Evolutionary conservation across 2,329 filamentous ascomycete genomes (phyloP).

Genomic region (Trichoderma semiorbis): DNA sequence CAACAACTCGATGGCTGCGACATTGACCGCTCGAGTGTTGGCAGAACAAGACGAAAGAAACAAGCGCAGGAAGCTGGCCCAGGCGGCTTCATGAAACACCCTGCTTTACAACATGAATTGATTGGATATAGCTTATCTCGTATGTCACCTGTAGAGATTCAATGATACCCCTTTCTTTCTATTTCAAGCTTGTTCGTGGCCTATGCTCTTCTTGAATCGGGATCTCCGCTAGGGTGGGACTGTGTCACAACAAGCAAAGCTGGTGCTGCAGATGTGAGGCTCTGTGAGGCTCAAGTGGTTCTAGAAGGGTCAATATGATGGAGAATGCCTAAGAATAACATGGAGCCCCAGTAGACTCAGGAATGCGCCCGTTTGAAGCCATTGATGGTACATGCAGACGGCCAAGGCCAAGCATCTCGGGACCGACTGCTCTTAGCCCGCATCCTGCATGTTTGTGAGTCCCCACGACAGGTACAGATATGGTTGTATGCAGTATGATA

Average conservation of each 20-base stretch:
- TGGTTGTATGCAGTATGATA: background rate
- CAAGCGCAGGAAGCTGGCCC: conserved; percentile 68
- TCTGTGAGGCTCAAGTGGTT: background rate
- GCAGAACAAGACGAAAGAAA: conserved; percentile 81
- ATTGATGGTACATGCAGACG: background rate
- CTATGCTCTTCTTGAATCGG: background rate
- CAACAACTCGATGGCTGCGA: conserved; percentile 83
- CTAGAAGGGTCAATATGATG: background rate
- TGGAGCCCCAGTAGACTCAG: background rate
- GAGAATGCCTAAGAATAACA: background rate
- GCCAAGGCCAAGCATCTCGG: background rate
- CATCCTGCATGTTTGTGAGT: background rate
- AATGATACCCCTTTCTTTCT: conserved; percentile 17
- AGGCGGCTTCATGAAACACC: conserved; percentile 9
- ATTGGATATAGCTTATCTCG: conserved; percentile 1
- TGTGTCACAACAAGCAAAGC: background rate
- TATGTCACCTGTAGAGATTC: background rate
- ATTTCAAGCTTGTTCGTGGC: background rate
- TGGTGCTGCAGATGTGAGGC: background rate
- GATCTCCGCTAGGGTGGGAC: background rate
- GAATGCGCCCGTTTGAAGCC: background rate
- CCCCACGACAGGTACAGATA: background rate
- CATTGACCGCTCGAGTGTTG: conserved; percentile 79
- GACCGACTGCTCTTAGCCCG: background rate
- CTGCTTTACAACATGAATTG: background rate